Evolutionary conservation across 192 early-diverging fungal genomes (phyloP).

Genomic region (Thamnidium elegans): DNA sequence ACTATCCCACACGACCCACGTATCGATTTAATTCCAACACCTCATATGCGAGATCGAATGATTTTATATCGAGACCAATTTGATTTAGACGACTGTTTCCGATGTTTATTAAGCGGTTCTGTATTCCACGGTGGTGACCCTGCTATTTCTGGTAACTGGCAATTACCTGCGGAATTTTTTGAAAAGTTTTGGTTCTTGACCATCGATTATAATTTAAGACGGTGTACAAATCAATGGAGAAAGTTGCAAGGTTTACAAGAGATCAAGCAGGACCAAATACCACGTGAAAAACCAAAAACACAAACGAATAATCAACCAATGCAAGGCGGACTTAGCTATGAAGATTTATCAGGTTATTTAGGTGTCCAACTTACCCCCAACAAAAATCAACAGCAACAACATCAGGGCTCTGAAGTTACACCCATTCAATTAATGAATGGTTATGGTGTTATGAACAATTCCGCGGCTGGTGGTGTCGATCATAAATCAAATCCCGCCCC

Average conservation of each 20-base stretch:
- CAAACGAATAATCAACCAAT: no score
- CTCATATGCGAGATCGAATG: slow-evolving; percentile 43
- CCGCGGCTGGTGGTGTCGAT: neutral
- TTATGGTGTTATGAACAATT: neutral
- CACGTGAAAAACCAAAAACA: no score
- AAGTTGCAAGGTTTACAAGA: neutral
- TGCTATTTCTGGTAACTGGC: slow-evolving; percentile 29
- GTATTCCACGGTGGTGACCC: slow-evolving; percentile 39
- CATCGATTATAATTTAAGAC: slow-evolving; percentile 24
- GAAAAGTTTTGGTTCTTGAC: slow-evolving; percentile 35
- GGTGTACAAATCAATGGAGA: slow-evolving; percentile 9
- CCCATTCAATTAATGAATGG: slow-evolving; percentile 1
- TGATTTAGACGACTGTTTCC: slow-evolving; percentile 40
- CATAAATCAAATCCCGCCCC: neutral
- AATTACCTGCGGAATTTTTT: slow-evolving; percentile 31
- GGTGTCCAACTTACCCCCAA: neutral
- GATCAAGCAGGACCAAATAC: neutral
- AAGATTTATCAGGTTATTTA: slow-evolving; percentile 5
- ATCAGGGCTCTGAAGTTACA: neutral
- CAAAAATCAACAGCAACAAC: neutral
- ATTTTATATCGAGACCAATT: slow-evolving; percentile 39
- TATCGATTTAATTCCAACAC: slow-evolving; percentile 34
- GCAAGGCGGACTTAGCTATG: neutral
- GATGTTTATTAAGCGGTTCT: slow-evolving; percentile 16
- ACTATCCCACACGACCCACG: slow-evolving; percentile 39